These are phyloP conservation scores for Diaporthe ilicicola DNA, from an alignment of 2,329 filamentous ascomycete species.

Conservation along the genomic window DNA sequence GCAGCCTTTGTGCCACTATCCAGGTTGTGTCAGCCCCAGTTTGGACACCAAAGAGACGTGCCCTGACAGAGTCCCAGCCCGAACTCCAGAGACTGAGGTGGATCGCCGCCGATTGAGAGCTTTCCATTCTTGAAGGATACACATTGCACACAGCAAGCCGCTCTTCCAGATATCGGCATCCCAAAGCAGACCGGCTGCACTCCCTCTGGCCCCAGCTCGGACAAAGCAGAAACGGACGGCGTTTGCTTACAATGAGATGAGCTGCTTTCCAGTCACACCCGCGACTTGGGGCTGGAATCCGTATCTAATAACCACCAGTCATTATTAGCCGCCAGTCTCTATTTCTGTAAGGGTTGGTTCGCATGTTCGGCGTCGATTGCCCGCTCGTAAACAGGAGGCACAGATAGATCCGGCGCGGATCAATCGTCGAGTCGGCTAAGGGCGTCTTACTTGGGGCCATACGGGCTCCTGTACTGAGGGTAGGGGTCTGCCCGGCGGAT, in stretches of 20 bases:
- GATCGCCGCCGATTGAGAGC: too few species aligned
- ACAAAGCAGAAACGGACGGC: background rate
- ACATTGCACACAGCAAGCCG: background rate
- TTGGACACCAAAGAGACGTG: background rate
- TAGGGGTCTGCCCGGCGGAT: constrained; percentile 47
- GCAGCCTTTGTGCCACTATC: constrained; percentile 60
- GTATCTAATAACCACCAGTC: constrained; percentile 56
- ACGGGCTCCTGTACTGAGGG: constrained; percentile 66
- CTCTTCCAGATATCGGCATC: background rate
- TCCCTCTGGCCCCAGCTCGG: background rate
- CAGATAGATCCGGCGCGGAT: constrained; percentile 2
- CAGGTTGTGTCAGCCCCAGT: constrained; percentile 31
- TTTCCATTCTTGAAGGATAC: background rate
- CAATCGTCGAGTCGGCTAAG: constrained; percentile 7
- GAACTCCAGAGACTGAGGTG: background rate
- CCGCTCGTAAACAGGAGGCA: background rate
- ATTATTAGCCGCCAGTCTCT: constrained; percentile 38
- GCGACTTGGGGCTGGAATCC: constrained; percentile 63
- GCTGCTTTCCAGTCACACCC: constrained; percentile 60
- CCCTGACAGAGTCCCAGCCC: background rate
- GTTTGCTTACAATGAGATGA: constrained; percentile 61
- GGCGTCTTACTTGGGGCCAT: constrained; percentile 70
- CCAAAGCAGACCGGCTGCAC: background rate
- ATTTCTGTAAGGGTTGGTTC: background rate
- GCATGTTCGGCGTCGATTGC: background rate